Conservation (phyloP, 495 filamentous ascomycete species). For the Annulohypoxylon maeteangense region DNA sequence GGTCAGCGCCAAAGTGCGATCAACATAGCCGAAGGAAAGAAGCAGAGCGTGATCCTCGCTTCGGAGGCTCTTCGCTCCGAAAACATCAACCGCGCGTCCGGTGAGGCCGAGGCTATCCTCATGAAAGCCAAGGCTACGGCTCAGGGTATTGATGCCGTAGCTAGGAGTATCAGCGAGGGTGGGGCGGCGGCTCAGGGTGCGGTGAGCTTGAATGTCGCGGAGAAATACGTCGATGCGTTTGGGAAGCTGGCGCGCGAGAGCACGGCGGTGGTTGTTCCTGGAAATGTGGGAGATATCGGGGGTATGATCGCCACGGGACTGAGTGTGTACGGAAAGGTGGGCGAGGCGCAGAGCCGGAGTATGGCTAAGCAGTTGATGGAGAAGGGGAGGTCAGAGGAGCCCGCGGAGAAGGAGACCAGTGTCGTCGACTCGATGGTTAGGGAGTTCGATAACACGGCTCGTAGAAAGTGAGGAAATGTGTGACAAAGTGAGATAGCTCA, state of each 20-base stretch:
- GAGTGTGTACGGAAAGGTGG: conserved; percentile 95
- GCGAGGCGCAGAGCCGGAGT: conserved; percentile 77
- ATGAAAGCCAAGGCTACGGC: conserved; percentile 89
- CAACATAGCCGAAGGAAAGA: conserved; percentile 97
- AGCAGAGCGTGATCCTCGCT: conserved; percentile 94
- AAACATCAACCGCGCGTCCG: conserved; percentile 88
- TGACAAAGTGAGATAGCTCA: background rate
- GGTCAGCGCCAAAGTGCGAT: conserved; percentile 96
- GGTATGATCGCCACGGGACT: conserved; percentile 97
- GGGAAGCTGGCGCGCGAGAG: conserved; percentile 90
- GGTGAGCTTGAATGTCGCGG: conserved; percentile 85
- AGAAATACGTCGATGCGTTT: conserved; percentile 98
- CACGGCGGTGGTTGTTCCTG: conserved; percentile 92
- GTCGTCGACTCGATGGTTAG: conserved; percentile 51
- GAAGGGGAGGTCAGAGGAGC: conserved; percentile 38
- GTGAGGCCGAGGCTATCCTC: conserved; percentile 93
- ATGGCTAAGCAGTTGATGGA: conserved; percentile 65
- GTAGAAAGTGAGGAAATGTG: conserved; percentile 23
- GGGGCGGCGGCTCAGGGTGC: conserved; percentile 80
- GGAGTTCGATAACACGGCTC: conserved; percentile 50
- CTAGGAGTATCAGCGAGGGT: conserved; percentile 73
- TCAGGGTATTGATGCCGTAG: conserved; percentile 85
- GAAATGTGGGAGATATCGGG: conserved; percentile 96
- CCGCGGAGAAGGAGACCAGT: conserved; percentile 40
- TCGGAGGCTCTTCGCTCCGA: conserved; percentile 92